These are phyloP conservation scores for Scleroderma citrinum DNA, from an alignment of 768 basidiomycete species.

Conservation along the genomic window DNA sequence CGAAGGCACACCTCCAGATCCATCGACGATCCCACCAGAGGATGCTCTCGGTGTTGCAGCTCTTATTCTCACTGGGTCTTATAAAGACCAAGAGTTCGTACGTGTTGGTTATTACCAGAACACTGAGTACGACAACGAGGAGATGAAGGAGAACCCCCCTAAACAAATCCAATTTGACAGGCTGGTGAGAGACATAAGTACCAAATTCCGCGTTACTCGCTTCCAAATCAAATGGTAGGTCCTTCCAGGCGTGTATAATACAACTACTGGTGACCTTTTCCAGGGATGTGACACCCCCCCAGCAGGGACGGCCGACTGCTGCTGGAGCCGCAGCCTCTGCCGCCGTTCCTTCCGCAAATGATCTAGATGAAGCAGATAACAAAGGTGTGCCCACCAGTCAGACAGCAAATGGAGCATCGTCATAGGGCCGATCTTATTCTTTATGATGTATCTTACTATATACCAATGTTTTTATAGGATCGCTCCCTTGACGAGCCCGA, in stretches of 20 bases:
- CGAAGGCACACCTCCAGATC: constrained; percentile 79
- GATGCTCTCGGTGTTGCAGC: constrained; percentile 96
- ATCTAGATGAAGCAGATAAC: constrained; percentile 43
- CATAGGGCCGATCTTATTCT: too few species aligned
- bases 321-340: constrained; percentile 64
- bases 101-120: constrained; percentile 99
- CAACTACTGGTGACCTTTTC: constrained; percentile 1
- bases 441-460: too few species aligned
- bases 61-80: constrained; percentile 93
- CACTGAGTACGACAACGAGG: constrained; percentile 95
- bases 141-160: constrained; percentile 75
- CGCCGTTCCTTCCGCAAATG: constrained; percentile 68
- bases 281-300: constrained; percentile 58
- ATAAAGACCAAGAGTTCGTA: constrained; percentile 98
- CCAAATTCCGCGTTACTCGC: constrained; percentile 90
- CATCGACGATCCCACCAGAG: constrained; percentile 76
- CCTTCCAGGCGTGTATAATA: not conserved
- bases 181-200: constrained; percentile 80
- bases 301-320: constrained; percentile 37
- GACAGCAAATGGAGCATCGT: too few species aligned
- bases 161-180: constrained; percentile 66
- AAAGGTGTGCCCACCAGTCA: not conserved
- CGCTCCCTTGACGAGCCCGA: too few species aligned
- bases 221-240: constrained; percentile 84
- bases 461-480: too few species aligned